Evolutionary conservation across 1,284 basidiomycete genomes (phyloP).

Genomic region (Microbotryum lychnidis-dioicae): DNA sequence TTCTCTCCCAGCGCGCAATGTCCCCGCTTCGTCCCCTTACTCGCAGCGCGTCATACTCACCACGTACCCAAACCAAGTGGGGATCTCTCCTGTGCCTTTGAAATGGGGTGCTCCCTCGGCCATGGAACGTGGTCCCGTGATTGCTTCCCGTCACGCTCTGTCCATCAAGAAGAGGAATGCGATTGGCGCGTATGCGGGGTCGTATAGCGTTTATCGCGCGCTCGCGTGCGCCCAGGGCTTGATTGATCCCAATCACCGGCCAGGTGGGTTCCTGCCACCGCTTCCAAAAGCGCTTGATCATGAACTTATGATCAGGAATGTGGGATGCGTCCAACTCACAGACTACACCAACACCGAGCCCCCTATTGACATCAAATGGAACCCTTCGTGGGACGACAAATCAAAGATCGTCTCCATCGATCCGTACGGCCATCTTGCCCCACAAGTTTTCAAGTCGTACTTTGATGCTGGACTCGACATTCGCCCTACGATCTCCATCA

Average conservation of each 20-base stretch:
- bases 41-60: conserved; percentile 71
- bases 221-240: conserved; percentile 85
- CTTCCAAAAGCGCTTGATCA: neutral
- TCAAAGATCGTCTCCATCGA: conserved; percentile 88
- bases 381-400: conserved; percentile 70
- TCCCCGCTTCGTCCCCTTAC: conserved; percentile 49
- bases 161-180: conserved; percentile 87
- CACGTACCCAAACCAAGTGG: conserved; percentile 64
- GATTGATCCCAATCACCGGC: conserved; percentile 57
- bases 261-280: conserved; percentile 29
- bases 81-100: conserved; percentile 67
- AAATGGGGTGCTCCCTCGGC: conserved; percentile 71
- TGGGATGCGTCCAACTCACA: conserved; percentile 35
- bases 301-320: neutral
- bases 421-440: conserved; percentile 87
- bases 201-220: conserved; percentile 90
- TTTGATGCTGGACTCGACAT: conserved; percentile 54
- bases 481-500: conserved; percentile 84
- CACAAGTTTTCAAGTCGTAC: conserved; percentile 57
- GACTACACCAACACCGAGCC: conserved; percentile 84
- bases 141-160: conserved; percentile 75
- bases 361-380: conserved; percentile 70
- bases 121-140: conserved; percentile 67
- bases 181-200: conserved; percentile 85
- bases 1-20: conserved; percentile 22